Base-by-base conservation (phyloP, 1,284 basidiomycete species). In the Trametes hirsuta region DNA sequence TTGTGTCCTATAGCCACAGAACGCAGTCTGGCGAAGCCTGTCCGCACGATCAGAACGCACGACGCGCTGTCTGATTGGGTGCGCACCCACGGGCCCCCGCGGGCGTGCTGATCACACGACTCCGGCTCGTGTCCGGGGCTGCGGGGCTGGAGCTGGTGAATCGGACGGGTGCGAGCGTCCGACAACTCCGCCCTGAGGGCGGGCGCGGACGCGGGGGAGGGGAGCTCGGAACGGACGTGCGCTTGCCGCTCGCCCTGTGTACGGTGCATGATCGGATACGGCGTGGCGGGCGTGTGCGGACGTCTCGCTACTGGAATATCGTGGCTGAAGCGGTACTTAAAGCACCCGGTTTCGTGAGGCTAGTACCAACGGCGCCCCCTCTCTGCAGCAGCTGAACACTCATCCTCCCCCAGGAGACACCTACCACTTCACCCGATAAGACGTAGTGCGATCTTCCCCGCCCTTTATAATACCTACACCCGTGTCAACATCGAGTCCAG, bases 91-190 rank as follows among this genome's bases (percentile, higher is more conserved):
- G 55, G 30, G 8, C 30, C 30, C 30, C 30, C 30, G 30, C 30
- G 30, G 55, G 42, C 47, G 62, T 57, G 57, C 59, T 50, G 61
- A 66, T 66, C 64, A 66, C 64, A 66, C 62, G 64, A 63, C 62
- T 42, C 52, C 48, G 56, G 56, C 59, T 59, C 61, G 53, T 58
- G 56, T 21, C 25, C 53, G 52, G 54, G 30, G 46, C 36, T 35
- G 40, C 41, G 52, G 30, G 30, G 30, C 30, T 30, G 30, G 30
- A 30, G 30, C 30, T 30, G 30, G 30, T 4, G 30, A 30, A 30
- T 30, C 30, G 30, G 30, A 30, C 30, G 30, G 30, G 30, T 30
- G 30, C 30, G 30, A 30, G 30, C 30, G 30, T 30, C 8, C 30
- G 30, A 30, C 30, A 30, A 30, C 30, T 30, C 30, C 30, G 30